These are phyloP conservation scores for Selenicereus undatus DNA, from an alignment of 148 eudicot species.

Conservation along the genomic window DNA sequence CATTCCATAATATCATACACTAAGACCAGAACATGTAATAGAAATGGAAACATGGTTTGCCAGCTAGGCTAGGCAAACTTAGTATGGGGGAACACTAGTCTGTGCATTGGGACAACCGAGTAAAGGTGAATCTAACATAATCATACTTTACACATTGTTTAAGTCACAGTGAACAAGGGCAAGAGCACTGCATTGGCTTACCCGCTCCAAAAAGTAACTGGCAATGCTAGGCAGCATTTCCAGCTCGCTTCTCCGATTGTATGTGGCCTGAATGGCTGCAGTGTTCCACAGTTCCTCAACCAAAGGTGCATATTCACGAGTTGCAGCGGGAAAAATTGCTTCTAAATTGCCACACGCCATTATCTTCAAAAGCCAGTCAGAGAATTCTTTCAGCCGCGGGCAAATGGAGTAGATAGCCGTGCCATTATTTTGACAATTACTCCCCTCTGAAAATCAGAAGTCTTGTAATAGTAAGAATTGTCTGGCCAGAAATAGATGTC, in stretches of 20 bases:
- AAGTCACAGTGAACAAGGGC: conserved; percentile 6
- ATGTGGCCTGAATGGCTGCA: conserved; percentile 80
- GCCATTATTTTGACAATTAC: conserved; percentile 29
- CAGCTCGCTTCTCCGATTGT: conserved; percentile 72
- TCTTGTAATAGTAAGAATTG: conserved; percentile 5
- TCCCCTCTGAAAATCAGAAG: conserved; percentile 30
- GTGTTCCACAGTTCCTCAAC: conserved; percentile 80
- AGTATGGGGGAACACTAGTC: not conserved
- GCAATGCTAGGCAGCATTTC: conserved; percentile 71
- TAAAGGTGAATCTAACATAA: not conserved
- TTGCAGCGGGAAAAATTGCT: conserved; percentile 88
- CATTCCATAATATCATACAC: conserved; percentile 8
- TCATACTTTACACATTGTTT: not conserved
- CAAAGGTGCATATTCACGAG: conserved; percentile 94
- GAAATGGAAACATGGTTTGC: not conserved
- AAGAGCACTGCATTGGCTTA: conserved; percentile 31
- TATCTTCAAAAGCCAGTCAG: conserved; percentile 91
- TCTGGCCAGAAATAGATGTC: not conserved
- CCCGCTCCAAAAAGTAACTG: conserved; percentile 89
- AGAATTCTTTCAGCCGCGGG: conserved; percentile 84
- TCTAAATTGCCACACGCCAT: conserved; percentile 87
- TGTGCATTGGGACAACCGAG: not conserved
- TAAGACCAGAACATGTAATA: not conserved
- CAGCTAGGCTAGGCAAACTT: not conserved
- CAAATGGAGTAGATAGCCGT: conserved; percentile 58